phyloP scores from a whole-genome alignment of 345 rosid species.

The Eutrema heterophyllum region DNA sequence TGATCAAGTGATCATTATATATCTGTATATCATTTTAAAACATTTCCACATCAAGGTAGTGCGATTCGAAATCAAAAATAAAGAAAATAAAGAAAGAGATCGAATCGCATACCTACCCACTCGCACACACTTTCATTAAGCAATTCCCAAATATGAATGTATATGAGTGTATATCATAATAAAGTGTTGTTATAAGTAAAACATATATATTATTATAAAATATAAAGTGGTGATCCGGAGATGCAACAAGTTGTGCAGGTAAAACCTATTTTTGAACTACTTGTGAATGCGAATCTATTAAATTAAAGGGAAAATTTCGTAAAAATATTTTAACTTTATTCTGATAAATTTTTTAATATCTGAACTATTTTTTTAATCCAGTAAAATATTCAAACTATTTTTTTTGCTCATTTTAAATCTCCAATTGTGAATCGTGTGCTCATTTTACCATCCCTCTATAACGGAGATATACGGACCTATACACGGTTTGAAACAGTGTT shows the following conservation, averaged over 20 bases:
- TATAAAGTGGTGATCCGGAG: neutral
- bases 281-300: neutral
- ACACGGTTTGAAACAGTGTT: too few species aligned
- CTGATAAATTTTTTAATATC: too few species aligned
- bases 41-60: neutral
- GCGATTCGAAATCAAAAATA: slow-evolving; percentile 11
- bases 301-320: too few species aligned
- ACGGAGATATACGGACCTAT: too few species aligned
- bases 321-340: too few species aligned
- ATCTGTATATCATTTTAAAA: neutral
- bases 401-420: too few species aligned
- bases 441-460: too few species aligned
- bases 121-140: slow-evolving; percentile 19
- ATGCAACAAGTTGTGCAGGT: neutral
- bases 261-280: neutral
- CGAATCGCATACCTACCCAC: slow-evolving; percentile 36
- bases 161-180: neutral
- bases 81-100: neutral
- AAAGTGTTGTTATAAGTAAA: neutral
- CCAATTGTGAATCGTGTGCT: too few species aligned
- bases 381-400: too few species aligned
- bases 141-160: neutral
- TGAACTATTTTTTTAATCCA: too few species aligned
- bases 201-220: neutral
- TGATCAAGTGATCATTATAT: neutral